Evolutionary conservation across 768 basidiomycete species (phyloP).

Genomic region (Phanerochaete carnosa): DNA sequence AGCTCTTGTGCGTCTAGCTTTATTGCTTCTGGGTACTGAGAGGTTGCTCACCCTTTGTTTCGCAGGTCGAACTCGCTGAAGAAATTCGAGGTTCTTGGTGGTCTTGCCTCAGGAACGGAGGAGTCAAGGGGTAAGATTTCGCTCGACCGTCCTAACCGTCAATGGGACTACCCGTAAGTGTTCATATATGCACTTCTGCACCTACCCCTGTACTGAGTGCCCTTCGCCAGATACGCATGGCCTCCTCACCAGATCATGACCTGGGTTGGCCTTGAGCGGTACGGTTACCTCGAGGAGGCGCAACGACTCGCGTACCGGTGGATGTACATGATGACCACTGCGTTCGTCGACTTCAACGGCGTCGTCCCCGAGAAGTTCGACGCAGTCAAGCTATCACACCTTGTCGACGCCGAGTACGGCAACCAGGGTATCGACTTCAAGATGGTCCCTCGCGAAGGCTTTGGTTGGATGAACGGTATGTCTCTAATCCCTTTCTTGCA

Average conservation of each 20-base stretch:
- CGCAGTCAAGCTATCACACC: constrained; percentile 90
- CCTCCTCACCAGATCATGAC: constrained; percentile 99
- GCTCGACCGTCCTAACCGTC: constrained; percentile 93
- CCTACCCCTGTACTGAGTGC: not conserved
- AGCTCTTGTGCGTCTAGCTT: constrained; percentile 71
- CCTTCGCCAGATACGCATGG: constrained; percentile 62
- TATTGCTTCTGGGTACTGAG: not conserved
- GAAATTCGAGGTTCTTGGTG: constrained; percentile 96
- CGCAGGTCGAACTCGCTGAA: constrained; percentile 77
- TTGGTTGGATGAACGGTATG: constrained; percentile 97
- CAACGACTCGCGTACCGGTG: constrained; percentile 93
- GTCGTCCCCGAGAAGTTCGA: constrained; percentile 99
- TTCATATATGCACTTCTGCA: constrained; percentile 5
- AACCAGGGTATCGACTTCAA: constrained; percentile 98
- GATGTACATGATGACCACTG: constrained; percentile 98
- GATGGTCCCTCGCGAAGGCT: constrained; percentile 95
- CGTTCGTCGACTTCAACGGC: constrained; percentile 95
- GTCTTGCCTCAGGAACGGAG: constrained; percentile 94
- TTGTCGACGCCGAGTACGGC: constrained; percentile 96
- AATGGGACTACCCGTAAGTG: constrained; percentile 96
- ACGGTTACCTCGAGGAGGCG: constrained; percentile 92
- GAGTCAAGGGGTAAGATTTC: constrained; percentile 95
- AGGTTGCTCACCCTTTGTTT: not conserved
- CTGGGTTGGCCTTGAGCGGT: constrained; percentile 96
- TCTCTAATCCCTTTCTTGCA: not conserved